A percentile compares a stretch with the other conserved stretches of the same genome.
phyloP scores from a whole-genome alignment of 108 stramenopile genomes.

The Pseudonitzschia multiseries region DNA sequence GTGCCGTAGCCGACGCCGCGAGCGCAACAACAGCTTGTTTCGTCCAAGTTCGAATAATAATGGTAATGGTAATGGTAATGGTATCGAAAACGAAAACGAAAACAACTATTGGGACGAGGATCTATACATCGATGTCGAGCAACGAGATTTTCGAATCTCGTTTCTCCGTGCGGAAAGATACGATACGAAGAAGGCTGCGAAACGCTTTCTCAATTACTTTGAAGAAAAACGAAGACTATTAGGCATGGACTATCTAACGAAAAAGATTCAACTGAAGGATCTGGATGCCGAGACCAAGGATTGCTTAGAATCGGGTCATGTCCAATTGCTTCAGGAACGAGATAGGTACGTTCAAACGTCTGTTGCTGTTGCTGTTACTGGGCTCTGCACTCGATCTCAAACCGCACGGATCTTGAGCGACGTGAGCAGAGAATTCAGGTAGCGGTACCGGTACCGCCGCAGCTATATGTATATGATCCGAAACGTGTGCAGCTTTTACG shows the following conservation, averaged over 20 bases:
- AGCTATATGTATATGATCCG: too few relatives aligned
- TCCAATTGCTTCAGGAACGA: slow-evolving; percentile 8
- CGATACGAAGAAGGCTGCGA: slow-evolving; percentile 32
- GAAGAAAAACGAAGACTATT: slow-evolving; percentile 37
- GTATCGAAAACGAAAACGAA: background rate
- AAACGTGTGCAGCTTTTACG: too few relatives aligned
- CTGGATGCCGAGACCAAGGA: slow-evolving; percentile 17
- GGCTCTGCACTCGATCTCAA: too few relatives aligned
- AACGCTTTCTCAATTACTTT: slow-evolving; percentile 25
- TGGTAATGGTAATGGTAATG: background rate
- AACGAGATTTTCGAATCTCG: slow-evolving; percentile 26
- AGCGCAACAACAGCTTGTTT: slow-evolving; percentile 5
- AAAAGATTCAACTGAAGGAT: slow-evolving; percentile 35
- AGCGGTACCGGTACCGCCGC: too few relatives aligned
- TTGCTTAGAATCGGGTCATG: slow-evolving; percentile 7
- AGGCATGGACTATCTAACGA: slow-evolving; percentile 25
- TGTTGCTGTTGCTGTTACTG: background rate
- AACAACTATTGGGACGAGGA: background rate
- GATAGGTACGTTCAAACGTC: background rate
- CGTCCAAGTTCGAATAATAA: background rate
- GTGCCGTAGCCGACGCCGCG: slow-evolving; percentile 6
- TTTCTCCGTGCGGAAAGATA: slow-evolving; percentile 46
- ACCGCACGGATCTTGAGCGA: too few relatives aligned
- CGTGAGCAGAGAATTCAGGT: too few relatives aligned
- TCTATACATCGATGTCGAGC: slow-evolving; percentile 8